Base-by-base conservation (phyloP, 108 stramenopile genomes). In the Skeletonema menzelii region DNA sequence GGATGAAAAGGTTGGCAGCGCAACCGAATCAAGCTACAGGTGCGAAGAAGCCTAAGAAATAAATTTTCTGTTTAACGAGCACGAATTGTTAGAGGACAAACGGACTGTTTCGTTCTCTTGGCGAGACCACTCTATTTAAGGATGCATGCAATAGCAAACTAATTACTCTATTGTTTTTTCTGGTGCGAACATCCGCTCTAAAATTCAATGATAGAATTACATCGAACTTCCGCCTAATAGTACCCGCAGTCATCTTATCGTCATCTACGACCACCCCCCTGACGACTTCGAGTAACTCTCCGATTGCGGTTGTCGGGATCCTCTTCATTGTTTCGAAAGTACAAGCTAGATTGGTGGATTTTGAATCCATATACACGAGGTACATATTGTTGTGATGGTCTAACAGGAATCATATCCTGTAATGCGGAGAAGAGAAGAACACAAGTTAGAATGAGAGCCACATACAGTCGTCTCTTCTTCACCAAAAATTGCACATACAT, bases 311-410 rank as follows among this genome's bases (percentile, higher is more conserved):
- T 69, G 22, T 82, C 82, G 64, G 73, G 63, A 20, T 83, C 94
- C 7, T 84, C 90, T 37, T 93, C 88, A 32, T 87, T 82, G 69
- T 93, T 92, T 44, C 81, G 82, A 79, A 89, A 91, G 77, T 89
- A 97, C n/a, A 87, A 49, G 58, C 89, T 91, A 7, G 79, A 59
- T 62, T 90, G 66, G 77, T 97, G 77, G 20, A 99, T 95, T 77
- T 88, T 94, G 84, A 99, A 99, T 32, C 99, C 99, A 77, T 95
- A 99, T 5, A 98, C 90, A 19, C 96, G 79, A 5, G 99, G 99
- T n/a, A 89, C 73, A 69, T 96, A 96, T 30, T 87, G 84, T 66
- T 92, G 91, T 20, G 88, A 79, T 37, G 95, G 95, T 60, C 80
- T 84, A 27, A 80, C 56, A 8, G 95, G 92, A 31, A 93, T 87